Conservation (phyloP, 192 early-diverging fungal genomes). For the Coemansia erecta region DNA sequence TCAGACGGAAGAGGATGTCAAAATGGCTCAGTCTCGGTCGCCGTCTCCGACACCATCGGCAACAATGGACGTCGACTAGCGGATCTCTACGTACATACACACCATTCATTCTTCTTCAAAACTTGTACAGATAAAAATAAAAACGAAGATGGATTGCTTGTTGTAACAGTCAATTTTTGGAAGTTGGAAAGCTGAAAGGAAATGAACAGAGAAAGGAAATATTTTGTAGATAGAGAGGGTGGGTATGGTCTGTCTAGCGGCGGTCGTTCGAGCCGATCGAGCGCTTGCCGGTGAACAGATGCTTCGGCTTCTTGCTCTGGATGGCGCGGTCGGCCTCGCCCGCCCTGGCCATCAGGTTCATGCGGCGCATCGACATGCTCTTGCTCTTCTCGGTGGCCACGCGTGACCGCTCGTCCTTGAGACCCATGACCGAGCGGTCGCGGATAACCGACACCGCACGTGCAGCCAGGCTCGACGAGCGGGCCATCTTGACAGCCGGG, state of each 20-base stretch:
- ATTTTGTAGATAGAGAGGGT: neutral
- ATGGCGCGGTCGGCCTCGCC: constrained; percentile 97
- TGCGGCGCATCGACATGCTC: constrained; percentile 67
- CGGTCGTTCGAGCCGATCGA: constrained; percentile 76
- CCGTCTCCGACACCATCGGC: neutral
- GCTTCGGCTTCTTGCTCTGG: constrained; percentile 92
- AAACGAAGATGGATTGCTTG: neutral
- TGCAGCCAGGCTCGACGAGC: constrained; percentile 60
- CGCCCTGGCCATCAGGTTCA: constrained; percentile 73
- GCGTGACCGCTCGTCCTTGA: constrained; percentile 55
- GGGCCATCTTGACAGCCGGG: constrained; percentile 62
- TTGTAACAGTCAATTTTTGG: too few relatives aligned
- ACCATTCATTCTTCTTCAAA: neutral
- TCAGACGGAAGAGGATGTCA: neutral
- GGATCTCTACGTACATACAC: too few relatives aligned
- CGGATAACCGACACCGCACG: constrained; percentile 59
- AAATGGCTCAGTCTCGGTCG: too few relatives aligned
- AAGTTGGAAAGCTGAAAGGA: neutral
- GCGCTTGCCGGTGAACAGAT: constrained; percentile 94
- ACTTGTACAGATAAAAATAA: constrained; percentile 1
- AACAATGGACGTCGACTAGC: constrained; percentile 26
- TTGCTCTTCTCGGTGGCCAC: constrained; percentile 75
- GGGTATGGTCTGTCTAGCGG: constrained; percentile 56
- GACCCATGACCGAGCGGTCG: constrained; percentile 73
- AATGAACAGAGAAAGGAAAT: constrained; percentile 8